Evolutionary conservation across 805 yeast genomes (phyloP).

Genomic region (Zygosaccharomyces gambellarensis): DNA sequence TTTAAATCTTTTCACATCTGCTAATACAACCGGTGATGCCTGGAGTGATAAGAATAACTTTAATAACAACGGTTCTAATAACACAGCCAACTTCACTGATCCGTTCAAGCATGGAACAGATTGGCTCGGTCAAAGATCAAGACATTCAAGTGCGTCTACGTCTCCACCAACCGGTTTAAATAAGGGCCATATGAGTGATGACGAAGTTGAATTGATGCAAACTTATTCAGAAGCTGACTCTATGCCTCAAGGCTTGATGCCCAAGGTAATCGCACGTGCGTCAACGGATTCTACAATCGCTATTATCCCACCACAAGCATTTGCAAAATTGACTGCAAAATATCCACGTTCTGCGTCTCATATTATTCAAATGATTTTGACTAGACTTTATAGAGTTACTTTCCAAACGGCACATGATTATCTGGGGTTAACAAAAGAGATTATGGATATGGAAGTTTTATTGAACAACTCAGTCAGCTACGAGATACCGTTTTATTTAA

Average conservation of each 20-base stretch:
- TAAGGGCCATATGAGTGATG: not conserved
- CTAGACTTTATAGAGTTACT: slow-evolving; percentile 84
- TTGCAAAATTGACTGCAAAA: slow-evolving; percentile 60
- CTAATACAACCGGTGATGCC: slow-evolving; percentile 3
- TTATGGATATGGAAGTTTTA: slow-evolving; percentile 66
- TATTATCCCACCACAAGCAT: slow-evolving; percentile 82
- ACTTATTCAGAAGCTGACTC: slow-evolving; percentile 1
- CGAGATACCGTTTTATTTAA: slow-evolving; percentile 60
- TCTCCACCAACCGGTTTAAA: slow-evolving; percentile 3
- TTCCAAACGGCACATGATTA: slow-evolving; percentile 86
- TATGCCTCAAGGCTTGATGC: slow-evolving; percentile 14
- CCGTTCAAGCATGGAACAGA: not conserved
- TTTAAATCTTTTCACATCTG: slow-evolving; percentile 59
- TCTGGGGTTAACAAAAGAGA: slow-evolving; percentile 76
- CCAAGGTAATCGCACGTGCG: slow-evolving; percentile 68
- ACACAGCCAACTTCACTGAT: slow-evolving; percentile 3
- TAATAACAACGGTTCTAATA: slow-evolving; percentile 5
- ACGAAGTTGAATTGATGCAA: not conserved
- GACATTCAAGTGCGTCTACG: slow-evolving; percentile 1
- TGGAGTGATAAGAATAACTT: slow-evolving; percentile 1
- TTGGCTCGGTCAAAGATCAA: slow-evolving; percentile 2
- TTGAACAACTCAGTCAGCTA: slow-evolving; percentile 48
- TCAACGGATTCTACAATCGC: slow-evolving; percentile 77
- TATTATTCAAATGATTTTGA: slow-evolving; percentile 86
- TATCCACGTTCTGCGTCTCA: slow-evolving; percentile 90